Conservation (phyloP, 768 basidiomycete species). For the Amanita exitialis region DNA sequence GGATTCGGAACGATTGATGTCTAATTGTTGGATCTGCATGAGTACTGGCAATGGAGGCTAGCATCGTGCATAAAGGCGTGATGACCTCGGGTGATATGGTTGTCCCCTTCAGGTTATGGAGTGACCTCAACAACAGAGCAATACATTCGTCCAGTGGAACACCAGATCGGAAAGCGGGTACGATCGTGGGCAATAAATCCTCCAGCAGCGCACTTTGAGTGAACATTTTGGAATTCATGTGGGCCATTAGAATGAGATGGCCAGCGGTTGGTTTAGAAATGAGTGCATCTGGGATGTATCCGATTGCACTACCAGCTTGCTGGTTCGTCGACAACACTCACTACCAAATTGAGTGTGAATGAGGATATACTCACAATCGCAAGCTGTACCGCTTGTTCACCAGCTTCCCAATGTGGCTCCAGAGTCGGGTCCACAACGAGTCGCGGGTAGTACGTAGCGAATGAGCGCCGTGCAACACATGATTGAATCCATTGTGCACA, state of each 20-base stretch:
- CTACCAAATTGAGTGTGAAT: background rate
- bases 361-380: conserved; percentile 27
- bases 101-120: conserved; percentile 17
- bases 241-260: conserved; percentile 28
- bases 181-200: background rate
- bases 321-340: conserved; percentile 11
- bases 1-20: conserved; percentile 50
- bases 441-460: conserved; percentile 35
- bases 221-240: conserved; percentile 13
- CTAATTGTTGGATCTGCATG: conserved; percentile 51
- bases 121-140: conserved; percentile 36
- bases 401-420: conserved; percentile 27
- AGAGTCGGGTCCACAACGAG: conserved; percentile 24
- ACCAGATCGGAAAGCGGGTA: conserved; percentile 25
- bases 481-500: conserved; percentile 30
- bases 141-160: conserved; percentile 48
- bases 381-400: conserved; percentile 23
- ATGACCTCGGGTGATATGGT: conserved; percentile 30
- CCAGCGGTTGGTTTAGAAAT: conserved; percentile 17
- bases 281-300: conserved; percentile 10
- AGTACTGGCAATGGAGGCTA: conserved; percentile 48
- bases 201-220: background rate
- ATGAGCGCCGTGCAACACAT: conserved; percentile 34
- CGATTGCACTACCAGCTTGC: conserved; percentile 27
- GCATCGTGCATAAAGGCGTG: conserved; percentile 34